Evolutionary conservation across 164 flowering plant genomes (phyloP).

Genomic region (Pachysandra terminalis): DNA sequence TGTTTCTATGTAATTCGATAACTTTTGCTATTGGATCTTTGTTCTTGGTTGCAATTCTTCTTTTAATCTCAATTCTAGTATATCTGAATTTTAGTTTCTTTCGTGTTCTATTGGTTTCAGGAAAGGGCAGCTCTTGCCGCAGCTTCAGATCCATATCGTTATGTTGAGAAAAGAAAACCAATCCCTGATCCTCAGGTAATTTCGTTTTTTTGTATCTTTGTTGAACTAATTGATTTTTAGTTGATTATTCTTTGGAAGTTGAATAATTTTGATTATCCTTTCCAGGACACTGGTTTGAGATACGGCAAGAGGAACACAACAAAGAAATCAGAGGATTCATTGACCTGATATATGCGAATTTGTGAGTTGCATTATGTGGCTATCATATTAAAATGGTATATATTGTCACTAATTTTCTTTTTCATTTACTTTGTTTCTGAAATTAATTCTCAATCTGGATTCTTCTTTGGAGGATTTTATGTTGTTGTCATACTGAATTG

Average conservation of each 20-base stretch:
- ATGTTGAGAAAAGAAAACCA: slow-evolving; percentile 70
- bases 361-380: not conserved
- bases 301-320: slow-evolving; percentile 61
- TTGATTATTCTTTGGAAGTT: not conserved
- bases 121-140: slow-evolving; percentile 72
- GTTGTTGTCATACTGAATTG: too few relatives aligned
- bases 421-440: too few relatives aligned
- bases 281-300: slow-evolving; percentile 68
- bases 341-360: not conserved
- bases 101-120: slow-evolving; percentile 25
- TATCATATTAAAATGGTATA: too few relatives aligned
- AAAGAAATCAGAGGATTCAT: slow-evolving; percentile 32
- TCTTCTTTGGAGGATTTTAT: too few relatives aligned
- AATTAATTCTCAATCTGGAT: too few relatives aligned
- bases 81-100: not conserved
- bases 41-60: not conserved
- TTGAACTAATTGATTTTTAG: not conserved
- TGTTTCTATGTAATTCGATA: not conserved
- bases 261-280: not conserved
- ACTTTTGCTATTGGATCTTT: not conserved
- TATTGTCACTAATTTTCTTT: too few relatives aligned
- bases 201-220: not conserved
- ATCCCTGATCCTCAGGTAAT: slow-evolving; percentile 82
- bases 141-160: slow-evolving; percentile 59
- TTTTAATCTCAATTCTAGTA: not conserved